Percentiles rank a stretch among this genome's conserved stretches.
Evolutionary conservation across 257 asterid species (phyloP).

Genomic region (Datura wrightii): DNA sequence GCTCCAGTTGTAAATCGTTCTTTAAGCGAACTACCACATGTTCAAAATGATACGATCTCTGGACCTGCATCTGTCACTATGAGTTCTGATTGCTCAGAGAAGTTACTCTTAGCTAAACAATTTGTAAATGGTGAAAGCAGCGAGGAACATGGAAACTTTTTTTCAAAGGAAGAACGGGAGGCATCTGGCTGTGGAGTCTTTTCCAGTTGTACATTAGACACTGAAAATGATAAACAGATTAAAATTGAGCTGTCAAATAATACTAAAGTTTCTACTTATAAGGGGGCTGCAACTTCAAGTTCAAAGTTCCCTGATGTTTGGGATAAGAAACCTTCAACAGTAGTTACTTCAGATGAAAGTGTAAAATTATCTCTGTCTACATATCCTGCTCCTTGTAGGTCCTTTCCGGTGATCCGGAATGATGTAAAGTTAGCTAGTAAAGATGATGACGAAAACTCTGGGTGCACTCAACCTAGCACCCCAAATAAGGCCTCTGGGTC

Average conservation of each 20-base stretch:
- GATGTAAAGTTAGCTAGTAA: constrained; percentile 76
- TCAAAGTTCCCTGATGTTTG: constrained; percentile 46
- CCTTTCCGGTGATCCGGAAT: constrained; percentile 55
- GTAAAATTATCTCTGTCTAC: constrained; percentile 55
- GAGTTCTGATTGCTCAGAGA: constrained; percentile 73
- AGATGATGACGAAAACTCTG: constrained; percentile 89
- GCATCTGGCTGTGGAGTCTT: constrained; percentile 56
- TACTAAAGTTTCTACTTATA: constrained; percentile 57
- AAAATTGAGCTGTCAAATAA: constrained; percentile 53
- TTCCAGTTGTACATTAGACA: constrained; percentile 56
- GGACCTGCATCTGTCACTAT: constrained; percentile 73
- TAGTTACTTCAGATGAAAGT: constrained; percentile 69
- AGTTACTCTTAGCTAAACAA: constrained; percentile 57
- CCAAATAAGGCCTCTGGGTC: constrained; percentile 65
- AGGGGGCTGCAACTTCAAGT: constrained; percentile 46
- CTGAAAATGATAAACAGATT: constrained; percentile 50
- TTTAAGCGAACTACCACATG: constrained; percentile 45
- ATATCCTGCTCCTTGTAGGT: constrained; percentile 59
- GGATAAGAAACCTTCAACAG: constrained; percentile 60
- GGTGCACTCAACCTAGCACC: constrained; percentile 63
- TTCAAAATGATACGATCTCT: constrained; percentile 59
- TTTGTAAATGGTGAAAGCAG: constrained; percentile 63
- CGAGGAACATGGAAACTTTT: constrained; percentile 59
- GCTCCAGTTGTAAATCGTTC: constrained; percentile 51
- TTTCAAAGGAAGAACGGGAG: constrained; percentile 59